phyloP scores from a whole-genome alignment of 257 asterid genomes.

The Nicotiana paniculata region DNA sequence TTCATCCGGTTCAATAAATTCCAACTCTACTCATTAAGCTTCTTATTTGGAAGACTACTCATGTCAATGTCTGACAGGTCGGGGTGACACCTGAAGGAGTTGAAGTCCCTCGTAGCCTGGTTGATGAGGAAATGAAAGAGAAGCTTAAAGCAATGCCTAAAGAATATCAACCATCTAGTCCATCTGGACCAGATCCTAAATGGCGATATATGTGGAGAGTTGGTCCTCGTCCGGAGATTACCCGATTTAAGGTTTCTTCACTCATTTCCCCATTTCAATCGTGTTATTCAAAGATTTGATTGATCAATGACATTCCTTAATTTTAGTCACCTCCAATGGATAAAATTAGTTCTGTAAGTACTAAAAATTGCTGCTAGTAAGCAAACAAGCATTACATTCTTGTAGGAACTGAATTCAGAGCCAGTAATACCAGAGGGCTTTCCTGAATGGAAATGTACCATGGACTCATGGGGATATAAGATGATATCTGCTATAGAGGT shows the following conservation, averaged over 20 bases:
- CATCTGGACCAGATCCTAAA: conserved; percentile 90
- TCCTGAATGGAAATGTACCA: conserved; percentile 80
- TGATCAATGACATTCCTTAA: neutral
- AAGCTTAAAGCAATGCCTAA: conserved; percentile 62
- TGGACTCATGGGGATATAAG: conserved; percentile 94
- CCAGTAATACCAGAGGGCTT: conserved; percentile 97
- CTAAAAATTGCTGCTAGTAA: conserved; percentile 16
- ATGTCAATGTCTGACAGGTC: conserved; percentile 45
- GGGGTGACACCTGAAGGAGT: conserved; percentile 99
- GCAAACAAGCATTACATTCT: conserved; percentile 15
- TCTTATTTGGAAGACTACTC: conserved; percentile 1
- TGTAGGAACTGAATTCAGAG: conserved; percentile 85
- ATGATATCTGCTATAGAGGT: conserved; percentile 93
- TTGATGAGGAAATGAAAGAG: conserved; percentile 82
- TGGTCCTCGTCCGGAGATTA: conserved; percentile 72
- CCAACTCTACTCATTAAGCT: neutral
- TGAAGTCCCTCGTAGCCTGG: conserved; percentile 94
- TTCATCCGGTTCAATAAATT: neutral
- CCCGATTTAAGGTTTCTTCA: conserved; percentile 66
- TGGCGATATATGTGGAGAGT: conserved; percentile 99
- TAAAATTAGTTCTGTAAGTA: neutral
- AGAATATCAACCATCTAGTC: conserved; percentile 59
- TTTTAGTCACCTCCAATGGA: neutral
- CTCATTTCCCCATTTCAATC: neutral
- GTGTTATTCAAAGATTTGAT: neutral